Percentiles rank a stretch among this genome's conserved stretches.
phyloP scores from a whole-genome alignment of 1,139 yeast species.

The Candida labiduridarum region DNA sequence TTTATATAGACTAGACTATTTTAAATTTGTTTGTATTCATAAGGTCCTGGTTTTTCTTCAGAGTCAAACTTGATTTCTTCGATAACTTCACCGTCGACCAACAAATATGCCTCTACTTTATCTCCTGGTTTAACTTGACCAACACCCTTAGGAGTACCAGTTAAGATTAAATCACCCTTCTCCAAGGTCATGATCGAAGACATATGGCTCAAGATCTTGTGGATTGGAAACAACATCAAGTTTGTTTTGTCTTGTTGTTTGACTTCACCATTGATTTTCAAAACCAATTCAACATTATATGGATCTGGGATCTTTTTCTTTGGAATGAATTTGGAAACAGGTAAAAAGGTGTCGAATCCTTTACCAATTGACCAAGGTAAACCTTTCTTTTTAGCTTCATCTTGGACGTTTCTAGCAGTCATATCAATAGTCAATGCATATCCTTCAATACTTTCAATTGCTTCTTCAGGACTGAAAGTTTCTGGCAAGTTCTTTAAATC shows the following conservation, averaged over 20 bases:
- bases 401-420: constrained; percentile 96
- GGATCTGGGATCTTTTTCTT: constrained; percentile 71
- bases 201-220: constrained; percentile 76
- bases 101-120: constrained; percentile 61
- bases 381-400: constrained; percentile 91
- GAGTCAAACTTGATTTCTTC: constrained; percentile 55
- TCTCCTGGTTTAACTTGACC: constrained; percentile 84
- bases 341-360: constrained; percentile 95
- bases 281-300: constrained; percentile 64
- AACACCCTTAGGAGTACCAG: constrained; percentile 99
- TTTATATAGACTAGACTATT: constrained; percentile 27
- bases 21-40: constrained; percentile 59
- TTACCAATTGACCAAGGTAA: constrained; percentile 96
- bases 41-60: constrained; percentile 81
- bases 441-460: constrained; percentile 77
- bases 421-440: constrained; percentile 88
- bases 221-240: constrained; percentile 88
- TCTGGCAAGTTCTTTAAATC: constrained; percentile 64
- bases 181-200: constrained; percentile 87
- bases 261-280: constrained; percentile 68
- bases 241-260: constrained; percentile 79
- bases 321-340: constrained; percentile 72
- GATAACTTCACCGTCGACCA: constrained; percentile 56
- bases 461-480: constrained; percentile 63
- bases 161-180: constrained; percentile 86